Percentiles rank a stretch among this genome's conserved stretches.
Conservation (phyloP, 192 early-diverging fungal species). For the Gamsiella multidivaricata region DNA sequence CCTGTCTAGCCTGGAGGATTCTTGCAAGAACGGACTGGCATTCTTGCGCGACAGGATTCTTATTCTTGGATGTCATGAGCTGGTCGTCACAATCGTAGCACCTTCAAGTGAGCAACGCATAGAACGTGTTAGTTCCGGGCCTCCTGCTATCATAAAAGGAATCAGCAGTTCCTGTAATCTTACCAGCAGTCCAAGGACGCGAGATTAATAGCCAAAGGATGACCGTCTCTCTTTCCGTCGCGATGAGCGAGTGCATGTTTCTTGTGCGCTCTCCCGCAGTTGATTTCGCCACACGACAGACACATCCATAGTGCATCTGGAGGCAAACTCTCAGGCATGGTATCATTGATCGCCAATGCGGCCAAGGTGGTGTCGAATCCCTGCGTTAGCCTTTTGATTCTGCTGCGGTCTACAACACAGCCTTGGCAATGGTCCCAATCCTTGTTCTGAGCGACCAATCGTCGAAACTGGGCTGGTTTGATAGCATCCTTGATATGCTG, state of each 20-base stretch:
- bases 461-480: conserved; percentile 14
- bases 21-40: conserved; percentile 13
- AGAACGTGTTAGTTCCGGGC: not conserved
- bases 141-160: not conserved
- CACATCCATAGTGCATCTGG: conserved; percentile 36
- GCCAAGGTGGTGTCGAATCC: conserved; percentile 8
- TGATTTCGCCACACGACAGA: conserved; percentile 35
- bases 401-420: not conserved
- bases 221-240: conserved; percentile 9
- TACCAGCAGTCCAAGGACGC: conserved; percentile 37
- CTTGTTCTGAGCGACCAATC: not conserved
- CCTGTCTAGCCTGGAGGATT: conserved; percentile 19
- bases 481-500: conserved; percentile 32
- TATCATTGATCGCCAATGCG: not conserved
- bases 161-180: not conserved
- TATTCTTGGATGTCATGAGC: conserved; percentile 31
- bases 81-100: conserved; percentile 45
- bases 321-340: not conserved
- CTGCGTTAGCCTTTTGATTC: conserved; percentile 10
- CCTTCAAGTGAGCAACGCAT: conserved; percentile 15
- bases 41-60: conserved; percentile 31
- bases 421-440: conserved; percentile 49
- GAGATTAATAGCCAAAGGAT: conserved; percentile 38
- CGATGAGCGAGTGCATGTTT: conserved; percentile 32
- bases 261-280: conserved; percentile 38